phyloP scores from a whole-genome alignment of 2,329 filamentous ascomycete genomes.

The Teratosphaeriaceae sp. region DNA sequence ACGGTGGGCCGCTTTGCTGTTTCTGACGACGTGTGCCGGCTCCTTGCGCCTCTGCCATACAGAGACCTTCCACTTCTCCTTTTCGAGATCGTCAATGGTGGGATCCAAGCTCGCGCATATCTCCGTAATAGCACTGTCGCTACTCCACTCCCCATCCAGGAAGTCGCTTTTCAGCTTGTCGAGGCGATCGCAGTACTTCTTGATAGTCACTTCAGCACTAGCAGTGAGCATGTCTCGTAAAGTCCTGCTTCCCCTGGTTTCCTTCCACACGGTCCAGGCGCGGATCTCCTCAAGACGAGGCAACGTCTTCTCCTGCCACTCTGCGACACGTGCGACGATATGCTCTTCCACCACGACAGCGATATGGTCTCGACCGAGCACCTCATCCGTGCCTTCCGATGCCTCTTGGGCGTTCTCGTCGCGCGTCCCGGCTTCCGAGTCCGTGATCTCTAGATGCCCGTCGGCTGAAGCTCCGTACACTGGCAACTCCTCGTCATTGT shows the following conservation, averaged over 20 bases:
- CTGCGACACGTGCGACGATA: constrained; percentile 44
- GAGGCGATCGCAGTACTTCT: constrained; percentile 46
- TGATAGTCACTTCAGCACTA: constrained; percentile 37
- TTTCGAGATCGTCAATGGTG: constrained; percentile 56
- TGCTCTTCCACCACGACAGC: constrained; percentile 47
- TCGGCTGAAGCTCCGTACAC: constrained; percentile 25
- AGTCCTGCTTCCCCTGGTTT: constrained; percentile 41
- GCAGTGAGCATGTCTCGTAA: constrained; percentile 38
- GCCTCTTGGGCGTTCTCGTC: constrained; percentile 31
- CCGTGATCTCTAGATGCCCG: constrained; percentile 10
- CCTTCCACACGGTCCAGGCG: constrained; percentile 57
- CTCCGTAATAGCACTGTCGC: constrained; percentile 44
- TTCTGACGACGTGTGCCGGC: constrained; percentile 18
- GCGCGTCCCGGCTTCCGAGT: constrained; percentile 12
- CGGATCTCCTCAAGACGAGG: constrained; percentile 50
- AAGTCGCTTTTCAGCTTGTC: constrained; percentile 53
- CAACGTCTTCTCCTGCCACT: constrained; percentile 55
- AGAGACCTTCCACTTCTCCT: constrained; percentile 42
- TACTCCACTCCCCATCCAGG: constrained; percentile 46
- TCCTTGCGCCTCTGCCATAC: constrained; percentile 30
- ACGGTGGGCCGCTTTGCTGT: background rate
- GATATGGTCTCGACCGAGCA: constrained; percentile 39
- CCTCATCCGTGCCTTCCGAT: constrained; percentile 46
- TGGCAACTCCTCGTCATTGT: constrained; percentile 32
- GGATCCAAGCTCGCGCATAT: constrained; percentile 56